phyloP scores from a whole-genome alignment of 768 basidiomycete genomes.

The Trametes maxima region DNA sequence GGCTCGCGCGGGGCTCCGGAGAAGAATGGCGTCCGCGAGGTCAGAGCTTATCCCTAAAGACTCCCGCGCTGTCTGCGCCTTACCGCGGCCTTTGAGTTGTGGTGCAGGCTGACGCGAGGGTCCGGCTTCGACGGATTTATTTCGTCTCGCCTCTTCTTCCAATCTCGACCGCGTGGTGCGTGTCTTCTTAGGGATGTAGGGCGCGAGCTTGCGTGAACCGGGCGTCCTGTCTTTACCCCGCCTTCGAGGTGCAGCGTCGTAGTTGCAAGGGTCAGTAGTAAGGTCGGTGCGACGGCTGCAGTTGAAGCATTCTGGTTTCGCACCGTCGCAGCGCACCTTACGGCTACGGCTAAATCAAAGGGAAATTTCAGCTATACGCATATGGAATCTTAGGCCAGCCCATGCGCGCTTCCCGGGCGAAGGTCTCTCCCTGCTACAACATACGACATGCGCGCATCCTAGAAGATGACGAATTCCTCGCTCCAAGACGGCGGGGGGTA shows the following conservation, averaged over 20 bases:
- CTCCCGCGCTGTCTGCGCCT: not conserved
- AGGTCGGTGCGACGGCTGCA: slow-evolving; percentile 8
- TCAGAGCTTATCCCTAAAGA: not conserved
- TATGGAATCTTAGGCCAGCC: too few relatives aligned
- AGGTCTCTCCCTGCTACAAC: too few relatives aligned
- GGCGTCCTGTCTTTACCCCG: slow-evolving; percentile 1
- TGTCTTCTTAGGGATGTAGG: slow-evolving; percentile 2
- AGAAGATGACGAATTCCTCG: too few relatives aligned
- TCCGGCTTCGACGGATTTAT: not conserved
- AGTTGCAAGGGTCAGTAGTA: not conserved
- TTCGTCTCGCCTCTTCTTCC: not conserved
- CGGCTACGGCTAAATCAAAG: too few relatives aligned
- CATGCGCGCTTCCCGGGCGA: too few relatives aligned
- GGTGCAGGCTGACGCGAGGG: not conserved
- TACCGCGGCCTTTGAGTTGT: not conserved
- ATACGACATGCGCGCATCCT: too few relatives aligned
- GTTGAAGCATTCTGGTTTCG: slow-evolving; percentile 4
- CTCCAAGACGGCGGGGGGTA: not conserved
- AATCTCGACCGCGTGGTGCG: not conserved
- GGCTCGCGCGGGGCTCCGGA: too few relatives aligned
- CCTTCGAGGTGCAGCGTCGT: not conserved
- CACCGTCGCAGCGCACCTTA: slow-evolving; percentile 8
- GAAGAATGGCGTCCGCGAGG: not conserved
- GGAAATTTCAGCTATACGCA: too few relatives aligned
- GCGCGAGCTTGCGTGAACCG: not conserved